Evolutionary conservation across 192 early-diverging fungal genomes (phyloP).

Genomic region (Gorgonomyces haynaldii): DNA sequence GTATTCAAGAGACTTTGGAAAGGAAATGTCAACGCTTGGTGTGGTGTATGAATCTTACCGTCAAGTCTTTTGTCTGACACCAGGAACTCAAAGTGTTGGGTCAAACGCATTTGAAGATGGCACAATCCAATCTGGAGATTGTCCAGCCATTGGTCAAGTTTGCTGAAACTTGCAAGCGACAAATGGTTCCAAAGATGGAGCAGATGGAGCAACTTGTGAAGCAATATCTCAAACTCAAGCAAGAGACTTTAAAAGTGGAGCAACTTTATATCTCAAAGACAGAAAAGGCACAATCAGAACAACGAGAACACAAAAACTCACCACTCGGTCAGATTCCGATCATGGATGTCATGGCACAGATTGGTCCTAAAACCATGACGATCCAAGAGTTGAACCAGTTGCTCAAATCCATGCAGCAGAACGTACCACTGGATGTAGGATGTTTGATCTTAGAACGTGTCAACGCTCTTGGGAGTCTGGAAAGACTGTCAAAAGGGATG

Average conservation of each 20-base stretch:
- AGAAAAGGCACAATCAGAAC: slow-evolving; percentile 4
- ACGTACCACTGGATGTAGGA: slow-evolving; percentile 18
- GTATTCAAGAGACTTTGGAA: background rate
- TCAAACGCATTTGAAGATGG: background rate
- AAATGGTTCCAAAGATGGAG: background rate
- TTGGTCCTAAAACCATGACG: slow-evolving; percentile 17
- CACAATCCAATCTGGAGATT: background rate
- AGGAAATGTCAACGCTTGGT: slow-evolving; percentile 11
- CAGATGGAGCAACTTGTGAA: background rate
- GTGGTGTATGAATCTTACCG: slow-evolving; percentile 8
- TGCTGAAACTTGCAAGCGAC: background rate
- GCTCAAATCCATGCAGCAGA: slow-evolving; percentile 20
- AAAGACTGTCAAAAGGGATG: slow-evolving; percentile 23
- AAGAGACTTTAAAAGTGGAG: slow-evolving; percentile 1
- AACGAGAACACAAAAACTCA: background rate
- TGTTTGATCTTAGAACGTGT: slow-evolving; percentile 17
- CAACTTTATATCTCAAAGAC: slow-evolving; percentile 11
- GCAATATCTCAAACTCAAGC: background rate
- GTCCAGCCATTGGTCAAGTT: background rate
- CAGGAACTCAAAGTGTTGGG: background rate
- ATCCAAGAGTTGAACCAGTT: slow-evolving; percentile 30
- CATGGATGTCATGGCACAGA: slow-evolving; percentile 19
- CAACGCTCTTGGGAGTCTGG: slow-evolving; percentile 22
- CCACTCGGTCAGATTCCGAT: background rate
- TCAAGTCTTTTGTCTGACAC: background rate